Percentiles rank a stretch among this genome's conserved stretches.
These are phyloP conservation scores for Citrus glauca DNA, from an alignment of 345 rosid species.

Conservation along the genomic window DNA sequence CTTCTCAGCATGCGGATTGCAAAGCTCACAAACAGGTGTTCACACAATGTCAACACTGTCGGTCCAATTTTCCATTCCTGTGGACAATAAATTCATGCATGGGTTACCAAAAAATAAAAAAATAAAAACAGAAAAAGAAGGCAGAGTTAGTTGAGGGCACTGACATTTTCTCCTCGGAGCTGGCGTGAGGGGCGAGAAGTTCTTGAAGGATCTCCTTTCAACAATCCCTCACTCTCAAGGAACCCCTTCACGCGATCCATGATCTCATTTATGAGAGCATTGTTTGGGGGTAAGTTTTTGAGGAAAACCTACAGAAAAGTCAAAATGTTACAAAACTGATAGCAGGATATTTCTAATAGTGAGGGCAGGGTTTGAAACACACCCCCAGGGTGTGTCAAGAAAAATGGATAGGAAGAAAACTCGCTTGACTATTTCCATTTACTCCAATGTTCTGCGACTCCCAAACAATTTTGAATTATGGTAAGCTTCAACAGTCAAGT, in stretches of 20 bases:
- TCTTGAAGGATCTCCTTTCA: conserved; percentile 77
- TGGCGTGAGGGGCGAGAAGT: conserved; percentile 63
- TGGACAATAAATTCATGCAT: background rate
- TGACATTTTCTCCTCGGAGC: conserved; percentile 71
- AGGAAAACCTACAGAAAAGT: conserved; percentile 59
- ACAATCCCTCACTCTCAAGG: conserved; percentile 77
- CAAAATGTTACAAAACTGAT: background rate
- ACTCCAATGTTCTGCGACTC: background rate
- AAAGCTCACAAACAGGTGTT: conserved; percentile 88
- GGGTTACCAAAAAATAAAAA: background rate
- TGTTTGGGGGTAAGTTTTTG: conserved; percentile 91
- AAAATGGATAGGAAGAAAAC: background rate
- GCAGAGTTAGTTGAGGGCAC: conserved; percentile 8
- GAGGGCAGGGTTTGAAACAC: background rate
- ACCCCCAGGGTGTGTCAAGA: background rate
- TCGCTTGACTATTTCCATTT: background rate
- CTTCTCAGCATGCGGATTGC: conserved; percentile 68
- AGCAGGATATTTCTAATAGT: background rate
- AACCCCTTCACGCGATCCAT: conserved; percentile 85
- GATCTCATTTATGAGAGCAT: conserved; percentile 78
- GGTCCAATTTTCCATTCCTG: conserved; percentile 96
- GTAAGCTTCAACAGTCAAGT: background rate
- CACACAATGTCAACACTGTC: conserved; percentile 70
- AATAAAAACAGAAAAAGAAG: background rate
- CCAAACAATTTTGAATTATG: background rate